Percentiles rank a stretch among this genome's conserved stretches.
phyloP scores from a whole-genome alignment of 441 rosid species.

The Viola pubescens region DNA sequence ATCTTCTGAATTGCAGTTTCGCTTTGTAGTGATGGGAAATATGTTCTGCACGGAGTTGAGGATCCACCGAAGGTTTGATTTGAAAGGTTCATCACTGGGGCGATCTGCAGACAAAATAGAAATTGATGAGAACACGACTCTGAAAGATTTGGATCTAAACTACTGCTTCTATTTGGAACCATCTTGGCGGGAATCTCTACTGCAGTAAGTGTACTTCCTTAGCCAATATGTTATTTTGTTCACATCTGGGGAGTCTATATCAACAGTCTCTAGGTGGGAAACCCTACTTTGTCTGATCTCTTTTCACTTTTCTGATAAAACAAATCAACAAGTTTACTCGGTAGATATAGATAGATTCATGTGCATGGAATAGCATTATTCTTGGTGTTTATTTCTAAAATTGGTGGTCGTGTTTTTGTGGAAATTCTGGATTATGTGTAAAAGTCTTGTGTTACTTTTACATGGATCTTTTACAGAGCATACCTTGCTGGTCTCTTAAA shows the following conservation, averaged over 20 bases:
- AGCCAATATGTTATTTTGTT: conserved; percentile 2
- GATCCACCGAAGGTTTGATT: conserved; percentile 90
- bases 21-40: conserved; percentile 99
- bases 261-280: no score
- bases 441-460: background rate
- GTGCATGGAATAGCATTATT: no score
- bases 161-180: conserved; percentile 79
- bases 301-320: no score
- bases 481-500: conserved; percentile 8
- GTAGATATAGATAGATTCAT: no score
- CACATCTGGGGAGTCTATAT: background rate
- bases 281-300: no score
- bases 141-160: conserved; percentile 90
- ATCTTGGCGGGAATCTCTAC: conserved; percentile 80
- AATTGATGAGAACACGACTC: conserved; percentile 90
- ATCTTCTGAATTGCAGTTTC: conserved; percentile 57
- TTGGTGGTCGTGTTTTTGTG: no score
- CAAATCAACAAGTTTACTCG: no score
- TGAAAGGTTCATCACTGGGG: conserved; percentile 91
- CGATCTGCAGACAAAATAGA: conserved; percentile 87
- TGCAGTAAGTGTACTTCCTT: conserved; percentile 44
- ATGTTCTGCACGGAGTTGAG: conserved; percentile 98
- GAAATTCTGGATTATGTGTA: background rate
- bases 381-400: no score
- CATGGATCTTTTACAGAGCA: conserved; percentile 1